Base-by-base conservation (phyloP, 306 rosid genomes). In the Cucurbita argyrosperma region DNA sequence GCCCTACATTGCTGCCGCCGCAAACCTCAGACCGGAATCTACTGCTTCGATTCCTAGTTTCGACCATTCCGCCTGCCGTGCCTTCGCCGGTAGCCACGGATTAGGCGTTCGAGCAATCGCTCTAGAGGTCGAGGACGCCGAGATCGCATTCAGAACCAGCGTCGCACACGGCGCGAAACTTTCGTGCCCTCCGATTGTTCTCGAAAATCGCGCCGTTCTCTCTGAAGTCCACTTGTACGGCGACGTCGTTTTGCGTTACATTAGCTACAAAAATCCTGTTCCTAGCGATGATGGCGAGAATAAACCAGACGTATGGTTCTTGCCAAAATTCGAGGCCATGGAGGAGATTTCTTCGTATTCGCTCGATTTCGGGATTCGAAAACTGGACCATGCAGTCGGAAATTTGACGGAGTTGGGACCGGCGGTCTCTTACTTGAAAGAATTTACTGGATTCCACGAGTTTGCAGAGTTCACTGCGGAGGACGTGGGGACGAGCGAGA, bases 391-490 rank as follows among this genome's bases (percentile, higher is more conserved):
- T 72, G 96, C 99, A 9, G 98, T 94, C 0, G 98, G 99, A 15
- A 94, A 94, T 84, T 92, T 94, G 55, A 76, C 84, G 72, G 90
- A 85, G 26, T 84, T 94, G 1, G 76, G 76, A 0, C 13, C 92
- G 15, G 87, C 80, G 0, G 58, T 85, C 50, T 69, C 78, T 0
- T 91, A 91, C 80, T 67, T 94, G 26, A 91, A 88, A 15, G 63
- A 62, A 0, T 88, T 94, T 74, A 87, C 89, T 0, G 96, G 97
- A 8, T 91, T 91, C 69, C 97, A 94, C 75, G 97, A 94, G 79
- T 94, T 94, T 60, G 97, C 99, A 0, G 99, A 94, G 88, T 94
- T 94, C 86, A 94, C 96, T 6, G 86, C 97, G 11, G 99, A 89
- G 77, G 97, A 94, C 55, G 88, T 94, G 1, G 97, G 99, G 14